Percentiles rank a stretch among this genome's conserved stretches.
Conservation (phyloP, 228 moss, liverwort and hornwort genomes). For the Sphagnum magellanicum region DNA sequence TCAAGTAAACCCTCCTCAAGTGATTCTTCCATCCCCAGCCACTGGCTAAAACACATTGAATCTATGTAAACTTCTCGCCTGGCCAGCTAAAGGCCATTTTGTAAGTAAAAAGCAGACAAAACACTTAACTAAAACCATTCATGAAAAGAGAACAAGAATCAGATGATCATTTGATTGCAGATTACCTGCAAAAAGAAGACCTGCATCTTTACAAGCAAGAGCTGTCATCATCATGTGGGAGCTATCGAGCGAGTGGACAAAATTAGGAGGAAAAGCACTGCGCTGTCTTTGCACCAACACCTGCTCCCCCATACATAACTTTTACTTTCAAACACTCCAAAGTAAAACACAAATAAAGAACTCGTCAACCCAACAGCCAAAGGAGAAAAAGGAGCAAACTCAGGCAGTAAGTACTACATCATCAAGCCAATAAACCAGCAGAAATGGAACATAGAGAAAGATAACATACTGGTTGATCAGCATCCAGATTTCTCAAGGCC, state of each 20-base stretch:
- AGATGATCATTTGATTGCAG: too few species aligned
- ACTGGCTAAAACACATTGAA: too few species aligned
- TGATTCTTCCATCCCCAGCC: too few species aligned
- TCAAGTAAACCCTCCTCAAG: too few species aligned
- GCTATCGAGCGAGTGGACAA: conserved; percentile 96
- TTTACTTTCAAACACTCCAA: too few species aligned
- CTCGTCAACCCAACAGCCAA: not conserved
- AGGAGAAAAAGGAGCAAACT: not conserved
- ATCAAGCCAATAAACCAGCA: too few species aligned
- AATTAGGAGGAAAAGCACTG: conserved; percentile 99
- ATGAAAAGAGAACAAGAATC: too few species aligned
- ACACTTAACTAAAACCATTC: too few species aligned
- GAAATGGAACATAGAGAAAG: not conserved
- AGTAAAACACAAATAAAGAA: not conserved
- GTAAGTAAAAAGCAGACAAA: too few species aligned
- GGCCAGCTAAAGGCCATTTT: too few species aligned
- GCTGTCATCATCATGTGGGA: conserved; percentile 99
- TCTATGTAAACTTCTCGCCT: too few species aligned
- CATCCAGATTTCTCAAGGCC: conserved; percentile 47
- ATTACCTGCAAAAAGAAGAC: conserved; percentile 76
- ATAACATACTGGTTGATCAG: conserved; percentile 56
- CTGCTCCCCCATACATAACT: conserved; percentile 8
- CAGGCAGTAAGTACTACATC: too few species aligned
- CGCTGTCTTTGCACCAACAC: conserved; percentile 72
- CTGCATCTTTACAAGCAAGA: conserved; percentile 50